These are phyloP conservation scores for Hericium coralloides DNA, from an alignment of 768 basidiomycete genomes.

Conservation along the genomic window DNA sequence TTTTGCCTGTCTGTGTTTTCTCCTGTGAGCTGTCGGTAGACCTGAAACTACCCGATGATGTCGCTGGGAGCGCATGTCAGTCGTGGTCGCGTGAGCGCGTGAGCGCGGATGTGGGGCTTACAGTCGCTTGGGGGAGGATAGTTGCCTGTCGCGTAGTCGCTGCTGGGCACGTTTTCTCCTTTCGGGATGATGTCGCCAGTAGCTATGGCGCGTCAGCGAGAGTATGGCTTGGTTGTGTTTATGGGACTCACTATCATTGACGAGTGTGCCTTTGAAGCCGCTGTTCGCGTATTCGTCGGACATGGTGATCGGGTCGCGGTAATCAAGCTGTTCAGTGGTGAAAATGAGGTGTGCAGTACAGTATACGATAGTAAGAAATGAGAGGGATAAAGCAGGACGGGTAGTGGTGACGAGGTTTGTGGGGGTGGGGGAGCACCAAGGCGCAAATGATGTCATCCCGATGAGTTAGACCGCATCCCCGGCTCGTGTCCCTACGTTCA, in stretches of 20 bases:
- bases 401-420: too few relatives aligned
- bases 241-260: conserved; percentile 6
- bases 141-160: conserved; percentile 12
- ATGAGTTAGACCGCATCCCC: too few relatives aligned
- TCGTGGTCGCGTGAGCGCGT: neutral
- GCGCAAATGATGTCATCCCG: too few relatives aligned
- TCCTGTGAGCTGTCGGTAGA: neutral
- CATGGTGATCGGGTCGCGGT: neutral
- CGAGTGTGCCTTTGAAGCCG: conserved; percentile 12
- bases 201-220: neutral
- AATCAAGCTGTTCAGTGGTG: too few relatives aligned
- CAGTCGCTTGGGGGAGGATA: conserved; percentile 14
- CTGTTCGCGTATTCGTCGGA: conserved; percentile 15
- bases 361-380: too few relatives aligned
- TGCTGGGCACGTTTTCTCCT: neutral
- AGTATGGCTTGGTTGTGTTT: neutral
- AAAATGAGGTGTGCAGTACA: too few relatives aligned
- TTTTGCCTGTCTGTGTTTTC: neutral
- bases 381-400: too few relatives aligned
- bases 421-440: too few relatives aligned
- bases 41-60: conserved; percentile 10
- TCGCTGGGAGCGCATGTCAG: conserved; percentile 1
- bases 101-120: neutral
- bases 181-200: neutral
- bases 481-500: too few relatives aligned